Percentiles rank a stretch among this genome's conserved stretches.
phyloP scores from a whole-genome alignment of 192 early-diverging fungal genomes.

The Lunasporangiospora selenospora region DNA sequence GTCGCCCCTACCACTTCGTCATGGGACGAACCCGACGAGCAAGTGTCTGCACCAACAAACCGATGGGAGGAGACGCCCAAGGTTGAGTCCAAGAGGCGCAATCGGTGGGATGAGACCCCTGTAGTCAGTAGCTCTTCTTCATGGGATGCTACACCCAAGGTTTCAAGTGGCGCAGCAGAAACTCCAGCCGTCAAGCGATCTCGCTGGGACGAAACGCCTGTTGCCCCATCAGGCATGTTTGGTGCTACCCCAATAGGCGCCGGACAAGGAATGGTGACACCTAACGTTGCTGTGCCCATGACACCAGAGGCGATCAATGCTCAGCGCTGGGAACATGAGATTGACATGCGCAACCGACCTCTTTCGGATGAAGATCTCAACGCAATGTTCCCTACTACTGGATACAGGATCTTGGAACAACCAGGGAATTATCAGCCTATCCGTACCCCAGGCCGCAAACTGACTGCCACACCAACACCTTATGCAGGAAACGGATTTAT shows the following conservation, averaged over 20 bases:
- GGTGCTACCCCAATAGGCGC: constrained; percentile 83
- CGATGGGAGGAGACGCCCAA: constrained; percentile 87
- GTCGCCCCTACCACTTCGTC: constrained; percentile 59
- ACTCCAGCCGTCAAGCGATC: constrained; percentile 71
- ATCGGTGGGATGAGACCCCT: constrained; percentile 85
- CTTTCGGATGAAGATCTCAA: constrained; percentile 96
- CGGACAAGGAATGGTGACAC: constrained; percentile 80
- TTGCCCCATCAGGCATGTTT: constrained; percentile 61
- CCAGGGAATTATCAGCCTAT: constrained; percentile 91
- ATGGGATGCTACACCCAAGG: constrained; percentile 83
- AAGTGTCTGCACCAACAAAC: constrained; percentile 46
- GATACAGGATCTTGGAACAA: constrained; percentile 92
- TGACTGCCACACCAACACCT: constrained; percentile 93
- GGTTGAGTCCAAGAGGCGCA: constrained; percentile 64
- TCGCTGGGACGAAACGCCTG: constrained; percentile 97
- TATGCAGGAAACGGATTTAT: constrained; percentile 83
- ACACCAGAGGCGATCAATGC: constrained; percentile 82
- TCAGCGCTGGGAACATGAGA: constrained; percentile 77
- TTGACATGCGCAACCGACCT: constrained; percentile 86
- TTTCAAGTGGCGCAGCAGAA: constrained; percentile 51
- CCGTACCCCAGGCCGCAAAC: constrained; percentile 94
- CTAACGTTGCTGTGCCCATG: constrained; percentile 73
- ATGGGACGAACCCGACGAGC: constrained; percentile 58
- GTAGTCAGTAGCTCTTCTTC: constrained; percentile 57
- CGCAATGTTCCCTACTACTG: constrained; percentile 86